Base-by-base conservation (phyloP, 768 basidiomycete species). In the Rhodotorula sphaerocarpa region DNA sequence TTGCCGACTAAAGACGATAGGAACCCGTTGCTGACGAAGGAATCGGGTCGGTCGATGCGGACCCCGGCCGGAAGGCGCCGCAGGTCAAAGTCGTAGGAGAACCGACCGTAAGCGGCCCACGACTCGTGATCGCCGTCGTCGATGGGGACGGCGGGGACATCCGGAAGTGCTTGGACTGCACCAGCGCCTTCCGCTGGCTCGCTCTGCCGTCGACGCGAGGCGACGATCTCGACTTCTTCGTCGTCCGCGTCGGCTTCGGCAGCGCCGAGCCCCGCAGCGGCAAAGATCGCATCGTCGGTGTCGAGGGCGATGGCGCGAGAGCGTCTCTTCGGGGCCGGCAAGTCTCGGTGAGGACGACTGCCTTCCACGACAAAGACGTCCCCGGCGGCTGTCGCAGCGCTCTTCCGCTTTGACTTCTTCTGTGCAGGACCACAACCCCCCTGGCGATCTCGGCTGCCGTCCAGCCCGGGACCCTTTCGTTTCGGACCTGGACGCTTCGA, bases 21-120 rank as follows among this genome's bases (percentile, higher is more conserved):
- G 70, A 79, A 77, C 1, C 86, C 85, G 60, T 78, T 82, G 12
- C 79, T 80, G 47, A 84, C 78, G 65, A 83, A 85, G 10, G 84
- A 75, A 3, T 75, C 43, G 2, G 70, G 72, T 5, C 43, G 45
- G 20, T 41, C 18, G 66, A 89, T 84, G 41, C 78, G 77, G 41
- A 81, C 74, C 5, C 83, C 84, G 5, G 80, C 77, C 28, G 77
- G 78, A 10, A 87, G 74, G 34, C 75, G 74, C 6, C 73, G 73
- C 18, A 87, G 78, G 33, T 78, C 77, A 69, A 83, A 80, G 74
- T 89, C 83, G 61, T 77, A 67, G 56, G 72, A 69, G 55, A 71
- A 73, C 28, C 66, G 60, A 50, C 59, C 50, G 42, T 66, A 68
- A 12, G 55, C 20, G 3, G 63, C 63, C 68, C 68, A 69, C 15